A percentile compares a stretch with the other conserved stretches of the same genome.
Evolutionary conservation across 305 asterid genomes (phyloP).

Genomic region (Rubia tinctorum): DNA sequence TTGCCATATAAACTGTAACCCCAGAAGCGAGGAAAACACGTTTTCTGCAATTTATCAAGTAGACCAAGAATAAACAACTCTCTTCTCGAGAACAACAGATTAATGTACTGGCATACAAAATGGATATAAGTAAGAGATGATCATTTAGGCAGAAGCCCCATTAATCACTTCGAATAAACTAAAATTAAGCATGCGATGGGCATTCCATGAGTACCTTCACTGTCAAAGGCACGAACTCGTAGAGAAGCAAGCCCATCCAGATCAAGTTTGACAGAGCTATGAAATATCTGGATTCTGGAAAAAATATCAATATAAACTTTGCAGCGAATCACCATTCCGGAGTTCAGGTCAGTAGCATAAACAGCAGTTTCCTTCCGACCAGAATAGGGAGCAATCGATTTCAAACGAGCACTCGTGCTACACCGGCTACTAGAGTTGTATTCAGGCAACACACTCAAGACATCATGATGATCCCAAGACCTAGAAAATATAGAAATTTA

Average conservation of each 20-base stretch:
- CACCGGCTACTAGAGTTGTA: slow-evolving; percentile 70
- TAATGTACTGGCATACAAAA: background rate
- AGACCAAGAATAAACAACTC: slow-evolving; percentile 14
- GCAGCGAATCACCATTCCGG: slow-evolving; percentile 87
- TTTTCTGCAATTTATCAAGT: slow-evolving; percentile 55
- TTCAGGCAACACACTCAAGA: slow-evolving; percentile 70
- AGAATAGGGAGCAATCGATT: slow-evolving; percentile 73
- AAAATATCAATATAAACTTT: slow-evolving; percentile 76
- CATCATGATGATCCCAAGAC: slow-evolving; percentile 96
- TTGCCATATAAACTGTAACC: slow-evolving; percentile 79
- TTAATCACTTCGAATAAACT: background rate
- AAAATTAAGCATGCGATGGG: slow-evolving; percentile 5
- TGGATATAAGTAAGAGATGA: background rate
- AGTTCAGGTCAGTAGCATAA: slow-evolving; percentile 74
- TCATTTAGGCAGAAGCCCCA: background rate
- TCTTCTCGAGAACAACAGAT: background rate
- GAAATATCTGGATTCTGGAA: slow-evolving; percentile 82
- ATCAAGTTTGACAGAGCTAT: slow-evolving; percentile 81
- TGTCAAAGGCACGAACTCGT: slow-evolving; percentile 81
- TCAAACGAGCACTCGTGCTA: slow-evolving; percentile 80
- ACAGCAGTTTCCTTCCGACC: slow-evolving; percentile 95
- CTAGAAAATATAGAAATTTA: slow-evolving; percentile 24
- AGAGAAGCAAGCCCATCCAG: slow-evolving; percentile 91
- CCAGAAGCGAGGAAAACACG: slow-evolving; percentile 88
- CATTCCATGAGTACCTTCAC: slow-evolving; percentile 45